Base-by-base conservation (phyloP, 768 basidiomycete species). In the Peribolospora kevripleyi region DNA sequence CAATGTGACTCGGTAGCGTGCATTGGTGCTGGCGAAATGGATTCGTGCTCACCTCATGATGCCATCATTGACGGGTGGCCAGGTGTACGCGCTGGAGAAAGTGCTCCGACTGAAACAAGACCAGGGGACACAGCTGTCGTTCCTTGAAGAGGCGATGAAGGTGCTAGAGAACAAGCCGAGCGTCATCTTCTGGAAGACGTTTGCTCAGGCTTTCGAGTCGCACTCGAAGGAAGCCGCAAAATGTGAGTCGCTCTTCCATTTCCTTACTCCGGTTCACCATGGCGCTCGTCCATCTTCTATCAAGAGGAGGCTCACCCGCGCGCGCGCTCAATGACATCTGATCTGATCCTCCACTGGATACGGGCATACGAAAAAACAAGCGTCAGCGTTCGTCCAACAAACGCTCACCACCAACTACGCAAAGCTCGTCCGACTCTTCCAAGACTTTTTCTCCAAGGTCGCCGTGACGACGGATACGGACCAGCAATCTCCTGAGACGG, bases 1-100 rank as follows among this genome's bases (percentile, higher is more conserved):
- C 25, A 25, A 7, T 43, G 37, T 55, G 5, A 7, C 6, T 48
- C 37, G 43, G 50, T 9, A 42, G 7, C 38, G 38, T 42, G 1
- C 11, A 6, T 42, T 10, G 3, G 39, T 39, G 10, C 8, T 13
- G 42, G 14, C 7, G n/a, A 25, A 25, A 48, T 38, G 46, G 10
- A 52, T 11, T 49, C 13, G 45, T 46, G 38, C 60, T 39, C 5
- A 3, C 56, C 9, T 43, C 50, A 3, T 13, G 46, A 39, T 25
- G 46, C 14, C 5, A 11, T 39, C 3, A 40, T 41, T 41, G 25
- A 0, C 3, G 11, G 4, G 43, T 5, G 0, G 5, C 6, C 48
- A 88, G 86, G 85, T 97, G 5, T 91, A 97, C 66, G 82, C 82
- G 0, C 75, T 98, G 5, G 91, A 97, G 68, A 93, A 87, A 63